phyloP scores from a whole-genome alignment of 345 rosid species.

The Aurinia saxatilis region DNA sequence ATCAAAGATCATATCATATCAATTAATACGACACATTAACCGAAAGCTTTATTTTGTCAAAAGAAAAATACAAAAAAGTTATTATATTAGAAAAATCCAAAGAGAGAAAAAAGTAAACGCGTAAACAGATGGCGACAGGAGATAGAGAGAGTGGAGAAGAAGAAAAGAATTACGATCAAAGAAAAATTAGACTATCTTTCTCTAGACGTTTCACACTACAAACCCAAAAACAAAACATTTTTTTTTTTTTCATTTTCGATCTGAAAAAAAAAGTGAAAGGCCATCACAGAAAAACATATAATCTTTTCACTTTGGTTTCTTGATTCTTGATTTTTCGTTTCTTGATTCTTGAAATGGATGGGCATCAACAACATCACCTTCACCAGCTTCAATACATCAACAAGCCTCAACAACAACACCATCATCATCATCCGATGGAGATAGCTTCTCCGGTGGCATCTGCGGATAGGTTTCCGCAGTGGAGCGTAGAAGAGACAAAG shows the following conservation, averaged over 20 bases:
- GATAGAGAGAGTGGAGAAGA: conserved; percentile 27
- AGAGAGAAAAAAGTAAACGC: conserved; percentile 57
- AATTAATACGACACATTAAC: conserved; percentile 14
- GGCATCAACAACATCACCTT: conserved; percentile 44
- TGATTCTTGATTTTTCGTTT: not conserved
- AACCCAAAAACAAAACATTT: conserved; percentile 36
- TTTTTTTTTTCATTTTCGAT: conserved; percentile 20
- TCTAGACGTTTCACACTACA: conserved; percentile 60
- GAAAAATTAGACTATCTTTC: conserved; percentile 24
- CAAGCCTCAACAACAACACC: conserved; percentile 10
- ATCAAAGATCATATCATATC: not conserved
- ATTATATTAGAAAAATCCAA: not conserved
- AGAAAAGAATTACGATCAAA: conserved; percentile 28
- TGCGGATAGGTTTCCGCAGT: conserved; percentile 90
- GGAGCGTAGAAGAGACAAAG: conserved; percentile 85
- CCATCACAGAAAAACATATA: not conserved
- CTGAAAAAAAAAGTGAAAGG: conserved; percentile 26
- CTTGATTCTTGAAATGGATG: conserved; percentile 24
- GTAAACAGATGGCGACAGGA: conserved; percentile 69
- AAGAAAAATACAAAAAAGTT: not conserved
- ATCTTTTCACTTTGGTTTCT: conserved; percentile 8
- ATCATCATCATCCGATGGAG: conserved; percentile 28
- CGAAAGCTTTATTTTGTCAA: conserved; percentile 16
- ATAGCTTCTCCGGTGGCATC: conserved; percentile 26
- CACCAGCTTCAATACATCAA: conserved; percentile 36